A percentile compares a stretch with the other conserved stretches of the same genome.
Conservation (phyloP, 805 yeast genomes). For the Wickerhamomyces bisporus region DNA sequence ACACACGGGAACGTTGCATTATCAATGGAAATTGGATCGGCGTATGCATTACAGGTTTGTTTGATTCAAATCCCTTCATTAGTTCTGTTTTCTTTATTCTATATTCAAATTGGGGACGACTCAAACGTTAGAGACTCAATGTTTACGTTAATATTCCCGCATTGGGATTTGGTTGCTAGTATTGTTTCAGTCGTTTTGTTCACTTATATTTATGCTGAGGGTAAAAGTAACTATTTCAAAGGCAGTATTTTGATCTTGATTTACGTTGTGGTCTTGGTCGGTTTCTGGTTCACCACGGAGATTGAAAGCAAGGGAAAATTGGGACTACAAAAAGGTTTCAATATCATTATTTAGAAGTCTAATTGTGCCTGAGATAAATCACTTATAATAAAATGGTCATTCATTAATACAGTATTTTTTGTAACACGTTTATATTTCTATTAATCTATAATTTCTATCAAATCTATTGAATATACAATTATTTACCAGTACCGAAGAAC, state of each 20-base stretch:
- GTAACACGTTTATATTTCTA: too few relatives aligned
- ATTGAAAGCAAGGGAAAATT: slow-evolving; percentile 10
- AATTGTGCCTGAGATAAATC: too few relatives aligned
- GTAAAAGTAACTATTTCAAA: slow-evolving; percentile 92
- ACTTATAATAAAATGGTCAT: too few relatives aligned
- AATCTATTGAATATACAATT: not conserved
- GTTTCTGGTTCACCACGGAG: slow-evolving; percentile 61
- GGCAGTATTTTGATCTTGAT: slow-evolving; percentile 82
- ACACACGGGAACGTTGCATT: slow-evolving; percentile 93
- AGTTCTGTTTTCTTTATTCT: slow-evolving; percentile 67
- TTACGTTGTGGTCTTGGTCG: slow-evolving; percentile 69
- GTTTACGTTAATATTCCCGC: slow-evolving; percentile 85
- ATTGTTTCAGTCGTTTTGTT: slow-evolving; percentile 82
- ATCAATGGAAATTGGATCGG: slow-evolving; percentile 97
- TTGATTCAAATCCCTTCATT: slow-evolving; percentile 88
- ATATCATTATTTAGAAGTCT: not conserved
- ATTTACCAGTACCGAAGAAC: slow-evolving; percentile 27
- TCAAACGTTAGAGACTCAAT: slow-evolving; percentile 36
- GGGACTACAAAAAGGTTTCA: not conserved
- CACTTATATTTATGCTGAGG: slow-evolving; percentile 93
- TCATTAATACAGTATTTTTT: too few relatives aligned
- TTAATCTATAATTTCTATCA: not conserved
- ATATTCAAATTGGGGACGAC: slow-evolving; percentile 25
- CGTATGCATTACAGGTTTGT: slow-evolving; percentile 94
- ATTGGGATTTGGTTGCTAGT: slow-evolving; percentile 90